Evolutionary conservation across 495 filamentous ascomycete genomes (phyloP).

Genomic region (Aspergillus sclerotioniger): DNA sequence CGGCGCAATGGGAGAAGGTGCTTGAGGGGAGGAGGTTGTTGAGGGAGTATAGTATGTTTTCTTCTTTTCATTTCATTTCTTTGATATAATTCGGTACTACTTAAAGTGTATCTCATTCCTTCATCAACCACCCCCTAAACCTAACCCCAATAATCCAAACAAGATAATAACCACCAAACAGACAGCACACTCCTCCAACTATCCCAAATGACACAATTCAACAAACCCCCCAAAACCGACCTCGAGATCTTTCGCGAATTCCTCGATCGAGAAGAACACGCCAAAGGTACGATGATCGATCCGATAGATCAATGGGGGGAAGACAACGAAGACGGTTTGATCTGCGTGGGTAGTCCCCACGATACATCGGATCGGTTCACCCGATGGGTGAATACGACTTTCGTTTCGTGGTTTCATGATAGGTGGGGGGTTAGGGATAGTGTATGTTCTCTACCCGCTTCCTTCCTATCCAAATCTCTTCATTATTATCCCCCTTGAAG

Average conservation of each 20-base stretch:
- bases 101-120: no score
- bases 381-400: not conserved
- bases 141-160: not conserved
- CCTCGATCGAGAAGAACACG: not conserved
- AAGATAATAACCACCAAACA: no score
- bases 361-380: not conserved
- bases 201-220: not conserved
- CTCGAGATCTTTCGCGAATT: not conserved
- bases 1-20: not conserved
- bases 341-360: not conserved
- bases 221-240: not conserved
- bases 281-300: not conserved
- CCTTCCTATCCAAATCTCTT: no score
- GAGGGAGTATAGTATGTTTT: not conserved
- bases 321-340: not conserved
- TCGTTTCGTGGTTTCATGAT: not conserved
- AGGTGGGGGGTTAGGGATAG: not conserved
- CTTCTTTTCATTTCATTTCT: no score
- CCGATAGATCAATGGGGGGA: not conserved
- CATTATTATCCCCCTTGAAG: not conserved
- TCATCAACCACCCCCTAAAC: no score
- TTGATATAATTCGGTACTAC: no score
- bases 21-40: not conserved
- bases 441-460: not conserved
- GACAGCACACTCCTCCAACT: not conserved